These are phyloP conservation scores for Eucalyptus rudis DNA, from an alignment of 345 rosid species.

Conservation along the genomic window DNA sequence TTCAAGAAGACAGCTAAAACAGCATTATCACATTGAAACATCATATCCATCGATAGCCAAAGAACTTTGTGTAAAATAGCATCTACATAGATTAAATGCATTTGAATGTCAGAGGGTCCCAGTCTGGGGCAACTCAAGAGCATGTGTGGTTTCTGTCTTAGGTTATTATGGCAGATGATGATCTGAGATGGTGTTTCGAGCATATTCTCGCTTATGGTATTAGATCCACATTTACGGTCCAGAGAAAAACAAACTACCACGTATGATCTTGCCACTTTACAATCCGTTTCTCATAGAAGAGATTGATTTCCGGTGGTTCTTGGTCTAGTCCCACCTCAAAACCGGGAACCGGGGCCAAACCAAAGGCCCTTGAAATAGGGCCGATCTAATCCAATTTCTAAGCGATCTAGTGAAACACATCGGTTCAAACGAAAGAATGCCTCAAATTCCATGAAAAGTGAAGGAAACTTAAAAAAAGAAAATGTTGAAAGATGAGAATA, in stretches of 20 bases:
- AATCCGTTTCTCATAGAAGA: neutral
- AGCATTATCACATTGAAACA: neutral
- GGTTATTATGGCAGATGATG: neutral
- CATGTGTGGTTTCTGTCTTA: neutral
- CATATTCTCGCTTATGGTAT: neutral
- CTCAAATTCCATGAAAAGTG: no score
- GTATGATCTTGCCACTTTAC: neutral
- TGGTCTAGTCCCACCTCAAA: accelerated
- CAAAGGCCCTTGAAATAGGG: no score
- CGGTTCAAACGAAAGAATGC: accelerated
- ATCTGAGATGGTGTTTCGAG: neutral
- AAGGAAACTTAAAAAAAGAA: no score
- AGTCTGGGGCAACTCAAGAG: neutral
- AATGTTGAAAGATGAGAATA: no score
- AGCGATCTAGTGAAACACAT: no score
- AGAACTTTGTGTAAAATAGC: neutral
- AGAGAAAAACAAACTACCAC: neutral
- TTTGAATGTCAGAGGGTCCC: neutral
- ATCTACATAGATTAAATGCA: neutral
- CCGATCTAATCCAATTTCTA: no score
- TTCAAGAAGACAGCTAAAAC: neutral
- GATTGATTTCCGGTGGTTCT: no score
- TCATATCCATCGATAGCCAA: neutral
- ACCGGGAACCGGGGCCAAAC: accelerated
- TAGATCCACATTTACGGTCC: neutral